Evolutionary conservation across 2,329 filamentous ascomycete species (phyloP).

Genomic region (Trichoderma pleuroti): DNA sequence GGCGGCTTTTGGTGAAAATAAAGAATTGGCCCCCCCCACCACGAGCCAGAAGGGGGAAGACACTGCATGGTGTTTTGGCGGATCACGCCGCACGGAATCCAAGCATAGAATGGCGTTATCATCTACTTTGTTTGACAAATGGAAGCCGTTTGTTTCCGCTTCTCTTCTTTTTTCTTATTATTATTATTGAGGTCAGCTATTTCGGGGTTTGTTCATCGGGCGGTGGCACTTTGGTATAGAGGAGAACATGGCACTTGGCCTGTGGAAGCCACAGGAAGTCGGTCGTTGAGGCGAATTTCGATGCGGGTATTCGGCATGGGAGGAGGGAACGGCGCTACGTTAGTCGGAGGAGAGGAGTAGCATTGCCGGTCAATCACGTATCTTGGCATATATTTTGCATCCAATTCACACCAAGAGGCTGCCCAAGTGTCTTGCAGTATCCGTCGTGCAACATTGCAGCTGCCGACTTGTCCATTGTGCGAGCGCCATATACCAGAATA

Average conservation of each 20-base stretch:
- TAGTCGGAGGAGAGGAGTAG: neutral
- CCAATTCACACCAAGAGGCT: neutral
- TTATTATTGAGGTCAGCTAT: neutral
- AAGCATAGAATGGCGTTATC: conserved; percentile 17
- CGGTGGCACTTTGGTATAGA: neutral
- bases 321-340: neutral
- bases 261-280: neutral
- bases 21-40: neutral
- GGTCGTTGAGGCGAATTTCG: neutral
- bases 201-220: neutral
- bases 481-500: neutral
- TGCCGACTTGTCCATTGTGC: neutral
- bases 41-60: neutral
- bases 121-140: neutral
- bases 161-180: neutral
- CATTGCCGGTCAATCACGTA: neutral
- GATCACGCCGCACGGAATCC: neutral
- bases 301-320: neutral
- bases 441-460: neutral
- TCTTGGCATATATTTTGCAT: neutral
- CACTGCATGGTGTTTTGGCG: neutral
- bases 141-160: neutral
- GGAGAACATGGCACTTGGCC: neutral
- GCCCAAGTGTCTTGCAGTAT: neutral
- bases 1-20: conserved; percentile 10